A percentile compares a stretch with the other conserved stretches of the same genome.
phyloP scores from a whole-genome alignment of 306 rosid species.

The Lathyrus aphaca region DNA sequence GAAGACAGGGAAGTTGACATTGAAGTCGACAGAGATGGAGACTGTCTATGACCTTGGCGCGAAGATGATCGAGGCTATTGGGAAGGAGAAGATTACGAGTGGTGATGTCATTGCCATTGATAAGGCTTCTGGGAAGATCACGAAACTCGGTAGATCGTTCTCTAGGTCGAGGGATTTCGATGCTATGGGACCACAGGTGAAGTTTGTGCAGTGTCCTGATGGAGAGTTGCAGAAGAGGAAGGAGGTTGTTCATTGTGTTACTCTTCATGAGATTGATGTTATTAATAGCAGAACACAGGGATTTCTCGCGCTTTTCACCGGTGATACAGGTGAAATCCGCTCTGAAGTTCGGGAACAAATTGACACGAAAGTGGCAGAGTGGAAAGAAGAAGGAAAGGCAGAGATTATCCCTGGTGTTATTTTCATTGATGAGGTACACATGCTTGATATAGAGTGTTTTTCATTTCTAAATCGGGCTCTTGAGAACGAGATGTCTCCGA shows the following conservation, averaged over 20 bases:
- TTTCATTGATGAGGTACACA: slow-evolving; percentile 95
- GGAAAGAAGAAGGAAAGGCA: slow-evolving; percentile 99
- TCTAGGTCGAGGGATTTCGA: slow-evolving; percentile 94
- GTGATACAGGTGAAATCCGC: slow-evolving; percentile 97
- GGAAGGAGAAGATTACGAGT: slow-evolving; percentile 91
- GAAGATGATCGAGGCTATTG: slow-evolving; percentile 92
- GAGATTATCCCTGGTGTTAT: slow-evolving; percentile 97
- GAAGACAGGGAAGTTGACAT: slow-evolving; percentile 83
- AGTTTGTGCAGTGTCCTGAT: slow-evolving; percentile 95
- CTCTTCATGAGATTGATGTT: slow-evolving; percentile 98
- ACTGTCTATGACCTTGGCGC: slow-evolving; percentile 94
- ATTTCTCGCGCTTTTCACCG: slow-evolving; percentile 92
- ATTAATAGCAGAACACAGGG: slow-evolving; percentile 99
- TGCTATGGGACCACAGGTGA: slow-evolving; percentile 89
- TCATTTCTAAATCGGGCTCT: slow-evolving; percentile 90
- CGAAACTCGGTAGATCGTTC: slow-evolving; percentile 90
- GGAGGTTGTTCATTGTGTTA: slow-evolving; percentile 97
- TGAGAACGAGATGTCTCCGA: slow-evolving; percentile 98
- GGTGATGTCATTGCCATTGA: slow-evolving; percentile 85
- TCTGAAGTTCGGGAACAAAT: slow-evolving; percentile 98
- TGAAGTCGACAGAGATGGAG: slow-evolving; percentile 98
- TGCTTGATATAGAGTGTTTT: slow-evolving; percentile 98
- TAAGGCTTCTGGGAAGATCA: slow-evolving; percentile 91
- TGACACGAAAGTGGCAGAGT: slow-evolving; percentile 96
- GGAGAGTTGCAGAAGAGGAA: slow-evolving; percentile 99